A percentile compares a stretch with the other conserved stretches of the same genome.
Evolutionary conservation across 148 eudicot genomes (phyloP).

Genomic region (Nepenthes mirabilis): DNA sequence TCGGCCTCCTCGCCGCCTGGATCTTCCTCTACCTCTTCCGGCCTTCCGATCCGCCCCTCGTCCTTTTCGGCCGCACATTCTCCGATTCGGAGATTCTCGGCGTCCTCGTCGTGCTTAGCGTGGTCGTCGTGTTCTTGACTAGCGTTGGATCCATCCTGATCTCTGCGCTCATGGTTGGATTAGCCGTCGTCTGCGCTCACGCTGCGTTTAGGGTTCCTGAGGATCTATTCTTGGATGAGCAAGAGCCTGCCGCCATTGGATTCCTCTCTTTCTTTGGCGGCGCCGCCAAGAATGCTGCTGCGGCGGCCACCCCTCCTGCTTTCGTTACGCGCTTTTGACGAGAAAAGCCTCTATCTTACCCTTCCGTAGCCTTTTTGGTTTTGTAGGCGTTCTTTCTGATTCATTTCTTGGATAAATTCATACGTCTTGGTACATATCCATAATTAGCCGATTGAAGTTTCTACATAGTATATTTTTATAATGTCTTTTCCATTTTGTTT

Average conservation of each 20-base stretch:
- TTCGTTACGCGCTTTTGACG: conserved; percentile 15
- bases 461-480: no score
- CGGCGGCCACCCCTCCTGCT: conserved; percentile 15
- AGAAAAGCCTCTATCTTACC: no score
- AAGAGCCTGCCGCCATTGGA: conserved; percentile 38
- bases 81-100: conserved; percentile 66
- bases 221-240: conserved; percentile 83
- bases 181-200: conserved; percentile 52
- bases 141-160: conserved; percentile 67
- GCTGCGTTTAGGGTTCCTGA: conserved; percentile 78
- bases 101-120: conserved; percentile 22
- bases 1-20: conserved; percentile 65
- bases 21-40: conserved; percentile 83
- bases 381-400: no score
- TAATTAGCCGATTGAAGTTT: no score
- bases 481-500: no score
- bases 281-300: conserved; percentile 19
- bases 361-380: no score
- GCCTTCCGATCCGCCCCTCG: conserved; percentile 57
- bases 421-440: no score
- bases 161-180: conserved; percentile 61
- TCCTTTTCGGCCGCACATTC: conserved; percentile 47
- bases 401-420: no score
- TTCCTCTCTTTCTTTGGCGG: conserved; percentile 58
- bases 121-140: conserved; percentile 60